Percentiles rank a stretch among this genome's conserved stretches.
phyloP scores from a whole-genome alignment of 305 asterid species.

The Solanum hybrid region DNA sequence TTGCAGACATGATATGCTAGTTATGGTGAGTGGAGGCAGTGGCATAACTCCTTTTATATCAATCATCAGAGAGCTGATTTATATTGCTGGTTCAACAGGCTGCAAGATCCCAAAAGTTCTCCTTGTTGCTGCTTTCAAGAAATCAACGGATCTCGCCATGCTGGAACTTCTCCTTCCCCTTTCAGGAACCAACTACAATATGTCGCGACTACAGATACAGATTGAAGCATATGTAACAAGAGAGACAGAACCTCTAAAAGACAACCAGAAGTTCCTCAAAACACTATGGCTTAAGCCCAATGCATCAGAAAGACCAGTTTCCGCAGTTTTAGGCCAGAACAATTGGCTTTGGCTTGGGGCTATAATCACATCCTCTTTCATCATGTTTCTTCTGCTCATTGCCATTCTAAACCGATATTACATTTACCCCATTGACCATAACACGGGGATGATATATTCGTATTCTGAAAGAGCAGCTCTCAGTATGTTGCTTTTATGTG shows the following conservation, averaged over 20 bases:
- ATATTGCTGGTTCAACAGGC: constrained; percentile 1
- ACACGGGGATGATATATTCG: constrained; percentile 23
- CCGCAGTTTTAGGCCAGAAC: constrained; percentile 32
- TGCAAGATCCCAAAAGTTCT: constrained; percentile 23
- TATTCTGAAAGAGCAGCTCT: constrained; percentile 20
- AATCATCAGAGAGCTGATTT: constrained; percentile 31
- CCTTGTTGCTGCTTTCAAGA: constrained; percentile 49
- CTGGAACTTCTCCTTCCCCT: constrained; percentile 43
- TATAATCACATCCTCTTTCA: constrained; percentile 41
- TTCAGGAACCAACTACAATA: constrained; percentile 20
- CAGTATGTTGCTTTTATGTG: constrained; percentile 21
- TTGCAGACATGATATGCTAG: constrained; percentile 26
- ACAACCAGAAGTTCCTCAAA: constrained; percentile 12
- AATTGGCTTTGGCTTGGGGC: constrained; percentile 62
- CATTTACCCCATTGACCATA: constrained; percentile 31
- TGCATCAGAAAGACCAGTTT: constrained; percentile 25
- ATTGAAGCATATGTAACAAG: constrained; percentile 48
- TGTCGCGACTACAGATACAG: constrained; percentile 24
- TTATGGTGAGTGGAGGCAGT: constrained; percentile 43
- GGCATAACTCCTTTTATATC: constrained; percentile 40
- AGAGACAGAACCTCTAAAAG: constrained; percentile 21
- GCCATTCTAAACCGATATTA: constrained; percentile 33
- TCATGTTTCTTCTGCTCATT: constrained; percentile 34
- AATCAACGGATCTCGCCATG: constrained; percentile 36
- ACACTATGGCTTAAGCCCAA: constrained; percentile 34